phyloP scores from a whole-genome alignment of 2,329 filamentous ascomycete genomes.

The Aureobasidium sp. region DNA sequence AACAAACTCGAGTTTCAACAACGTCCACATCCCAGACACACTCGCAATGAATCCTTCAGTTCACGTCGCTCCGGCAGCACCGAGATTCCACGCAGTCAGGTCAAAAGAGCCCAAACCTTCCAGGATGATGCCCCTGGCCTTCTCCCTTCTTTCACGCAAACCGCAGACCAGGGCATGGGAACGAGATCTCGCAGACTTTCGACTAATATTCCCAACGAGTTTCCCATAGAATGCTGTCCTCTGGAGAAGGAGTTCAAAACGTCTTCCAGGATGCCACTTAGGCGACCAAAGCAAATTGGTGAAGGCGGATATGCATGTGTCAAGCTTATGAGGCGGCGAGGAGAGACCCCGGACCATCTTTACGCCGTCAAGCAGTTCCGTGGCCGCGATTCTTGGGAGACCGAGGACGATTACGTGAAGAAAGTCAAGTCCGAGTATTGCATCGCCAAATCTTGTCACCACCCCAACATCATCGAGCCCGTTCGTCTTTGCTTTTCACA shows the following conservation, averaged over 20 bases:
- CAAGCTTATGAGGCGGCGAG: slow-evolving; percentile 61
- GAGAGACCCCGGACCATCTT: slow-evolving; percentile 42
- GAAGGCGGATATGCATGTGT: slow-evolving; percentile 79
- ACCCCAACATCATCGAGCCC: slow-evolving; percentile 81
- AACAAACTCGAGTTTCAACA: neutral
- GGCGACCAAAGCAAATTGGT: slow-evolving; percentile 66
- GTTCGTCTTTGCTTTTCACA: slow-evolving; percentile 64
- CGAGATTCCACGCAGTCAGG: neutral
- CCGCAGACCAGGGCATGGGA: slow-evolving; percentile 26
- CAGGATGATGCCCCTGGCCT: neutral
- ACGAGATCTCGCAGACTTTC: slow-evolving; percentile 29
- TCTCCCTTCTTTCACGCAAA: neutral
- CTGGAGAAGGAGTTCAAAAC: slow-evolving; percentile 26
- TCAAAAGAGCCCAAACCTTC: slow-evolving; percentile 1
- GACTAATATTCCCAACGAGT: slow-evolving; percentile 22
- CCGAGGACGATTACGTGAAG: slow-evolving; percentile 63
- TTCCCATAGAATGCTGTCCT: slow-evolving; percentile 36
- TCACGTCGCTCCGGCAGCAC: slow-evolving; percentile 10
- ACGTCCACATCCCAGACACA: slow-evolving; percentile 1
- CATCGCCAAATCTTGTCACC: slow-evolving; percentile 75
- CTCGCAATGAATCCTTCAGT: slow-evolving; percentile 7
- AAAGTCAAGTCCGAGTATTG: slow-evolving; percentile 89
- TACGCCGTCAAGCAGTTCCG: slow-evolving; percentile 87
- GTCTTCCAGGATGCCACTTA: slow-evolving; percentile 40
- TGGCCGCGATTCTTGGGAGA: slow-evolving; percentile 60